Evolutionary conservation across 2,329 filamentous ascomycete species (phyloP), one percentile per base, ranked within the genome.

Genomic region (Paraphoma chrysanthemicola): DNA sequence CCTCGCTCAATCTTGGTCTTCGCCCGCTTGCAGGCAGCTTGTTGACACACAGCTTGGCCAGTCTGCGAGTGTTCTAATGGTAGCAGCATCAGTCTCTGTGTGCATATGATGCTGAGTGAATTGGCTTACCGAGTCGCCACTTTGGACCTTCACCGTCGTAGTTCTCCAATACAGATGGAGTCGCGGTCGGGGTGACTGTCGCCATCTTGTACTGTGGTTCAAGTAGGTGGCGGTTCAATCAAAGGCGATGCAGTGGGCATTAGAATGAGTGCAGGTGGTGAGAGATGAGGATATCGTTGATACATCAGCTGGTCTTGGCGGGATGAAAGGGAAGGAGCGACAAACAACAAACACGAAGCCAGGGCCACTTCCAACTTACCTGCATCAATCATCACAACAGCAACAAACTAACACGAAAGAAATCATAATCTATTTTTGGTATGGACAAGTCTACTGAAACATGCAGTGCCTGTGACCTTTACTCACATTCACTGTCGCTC

Each of bases 11-110:
- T 91, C 33, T 64, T 66, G 66, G 83, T 72, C 1, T 74, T 79
- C 1, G 77, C 78, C 4, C 88, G 83, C 78, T 92, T 92, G 82
- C 93, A 97, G 59, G 86, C 81, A 4, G 81, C 83, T 71, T 89
- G 88, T 56, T 88, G 83, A 78, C 93, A 97, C 10, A 39, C 36
- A 10, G 59, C 43, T 17, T 11, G 44, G 23, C 47, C 51, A 17
- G 11, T 56, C 14, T 42, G 39, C 11, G 61, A 53, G 42, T 66
- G 63, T 14, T 62, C 63, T 64, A 1, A 6, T 10, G 14, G 33
- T 10, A 10, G 9, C 33, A 36, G 6, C 14, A 36, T 36, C 14
- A 36, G 33, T 36, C 3, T 14, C 33, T 10, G 33, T 36, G 33
- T 14, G 9, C 33, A 36, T 10, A 2, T 23, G 23, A 23, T 23